These are phyloP conservation scores for Fusarium azukiicola DNA, from an alignment of 2,329 filamentous ascomycete species.

Conservation along the genomic window DNA sequence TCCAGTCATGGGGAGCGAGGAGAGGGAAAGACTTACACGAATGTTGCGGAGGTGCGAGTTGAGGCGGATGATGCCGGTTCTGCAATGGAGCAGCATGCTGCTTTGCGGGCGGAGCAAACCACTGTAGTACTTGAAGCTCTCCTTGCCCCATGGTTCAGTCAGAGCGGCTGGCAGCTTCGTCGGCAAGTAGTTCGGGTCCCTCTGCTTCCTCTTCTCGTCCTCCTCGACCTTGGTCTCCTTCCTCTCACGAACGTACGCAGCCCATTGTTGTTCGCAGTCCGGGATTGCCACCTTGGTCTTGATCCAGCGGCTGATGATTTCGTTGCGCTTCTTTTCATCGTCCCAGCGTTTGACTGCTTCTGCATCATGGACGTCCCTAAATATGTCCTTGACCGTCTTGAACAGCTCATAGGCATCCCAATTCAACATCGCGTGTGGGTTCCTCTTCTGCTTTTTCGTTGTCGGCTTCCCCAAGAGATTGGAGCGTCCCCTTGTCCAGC, in stretches of 20 bases:
- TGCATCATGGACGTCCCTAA: neutral
- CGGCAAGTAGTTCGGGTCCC: neutral
- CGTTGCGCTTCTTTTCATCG: slow-evolving; percentile 3
- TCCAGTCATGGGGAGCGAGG: neutral
- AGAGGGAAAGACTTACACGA: neutral
- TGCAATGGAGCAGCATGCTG: slow-evolving; percentile 36
- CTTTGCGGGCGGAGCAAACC: slow-evolving; percentile 21
- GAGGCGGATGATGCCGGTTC: slow-evolving; percentile 33
- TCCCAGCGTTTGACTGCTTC: neutral
- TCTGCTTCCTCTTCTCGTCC: neutral
- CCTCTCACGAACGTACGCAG: neutral
- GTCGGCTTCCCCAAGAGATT: neutral
- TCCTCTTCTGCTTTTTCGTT: neutral
- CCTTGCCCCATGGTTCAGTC: neutral
- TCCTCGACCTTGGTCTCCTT: neutral
- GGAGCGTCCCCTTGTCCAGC: neutral
- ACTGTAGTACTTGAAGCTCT: slow-evolving; percentile 17
- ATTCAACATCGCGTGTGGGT: neutral
- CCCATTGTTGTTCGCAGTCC: slow-evolving; percentile 4
- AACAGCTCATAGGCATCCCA: neutral
- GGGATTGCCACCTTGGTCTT: slow-evolving; percentile 23
- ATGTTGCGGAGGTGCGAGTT: slow-evolving; percentile 22
- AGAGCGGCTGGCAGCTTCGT: slow-evolving; percentile 10
- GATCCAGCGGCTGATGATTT: slow-evolving; percentile 20
- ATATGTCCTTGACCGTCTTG: too few species aligned